Evolutionary conservation across 129 eudicot species (phyloP), one percentile per base, ranked within the genome.

Genomic region (Centaurea solstitialis): DNA sequence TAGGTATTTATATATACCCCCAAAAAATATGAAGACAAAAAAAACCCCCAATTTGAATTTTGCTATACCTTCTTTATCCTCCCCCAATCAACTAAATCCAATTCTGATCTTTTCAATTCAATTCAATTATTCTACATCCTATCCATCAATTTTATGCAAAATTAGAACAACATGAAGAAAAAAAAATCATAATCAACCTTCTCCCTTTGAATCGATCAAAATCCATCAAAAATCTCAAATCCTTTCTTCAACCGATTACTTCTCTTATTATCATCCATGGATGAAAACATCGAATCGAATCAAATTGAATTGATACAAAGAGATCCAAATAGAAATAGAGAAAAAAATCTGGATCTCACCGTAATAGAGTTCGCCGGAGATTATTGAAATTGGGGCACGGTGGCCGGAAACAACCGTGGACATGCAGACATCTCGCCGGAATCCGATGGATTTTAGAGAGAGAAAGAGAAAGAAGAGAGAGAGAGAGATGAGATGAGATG

Each of bases 401-500:
- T n/a, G 21, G 62, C 62, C 62, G 1, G 65, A 57, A 57, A 57
- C 22, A 57, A 75, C 17, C 70, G 68, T 35, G 53, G 28, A 28
- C 43, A 75, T 59, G 23, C 79, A 57, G 69, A 57, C 79, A 75
- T 75, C 79, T 75, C 17, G 33, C 66, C 38, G 30, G 43, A 38
- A 33, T 77, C 65, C 65, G n/a, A 57, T 57, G 65, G 43, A 65
- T 22, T 30, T 13, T 24, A 62, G 62, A 64, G 72, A 76, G 45
- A 76, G 80, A 35, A 24, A 76, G 79, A 76, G 21, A 53, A 17
- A 13, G 74, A 65, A 28, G 50, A 77, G 81, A 65, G n/a, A n/a
- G n/a, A n/a, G n/a, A n/a, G n/a, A n/a, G n/a, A n/a, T n/a, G 50
- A 77, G 81, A 65, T 67, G 79, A 76, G 80, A 76, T 61, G n/a